phyloP scores from a whole-genome alignment of 2,329 filamentous ascomycete genomes.

The Conoideocrella luteorostrata region DNA sequence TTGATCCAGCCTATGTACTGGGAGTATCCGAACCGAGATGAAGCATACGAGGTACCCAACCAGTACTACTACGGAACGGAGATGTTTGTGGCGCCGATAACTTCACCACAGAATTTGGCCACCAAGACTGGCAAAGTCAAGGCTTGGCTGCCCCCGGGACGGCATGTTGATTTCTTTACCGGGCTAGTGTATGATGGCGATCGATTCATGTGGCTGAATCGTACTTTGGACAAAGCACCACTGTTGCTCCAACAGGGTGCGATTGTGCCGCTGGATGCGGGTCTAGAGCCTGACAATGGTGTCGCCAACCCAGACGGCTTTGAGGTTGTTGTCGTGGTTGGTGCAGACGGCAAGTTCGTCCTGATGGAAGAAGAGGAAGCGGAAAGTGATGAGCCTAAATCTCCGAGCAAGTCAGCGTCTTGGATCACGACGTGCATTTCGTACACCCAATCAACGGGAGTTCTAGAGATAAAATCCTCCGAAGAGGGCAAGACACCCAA shows the following conservation, averaged over 20 bases:
- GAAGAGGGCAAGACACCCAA: background rate
- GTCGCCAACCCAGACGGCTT: constrained; percentile 38
- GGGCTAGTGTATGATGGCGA: constrained; percentile 52
- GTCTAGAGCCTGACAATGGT: constrained; percentile 37
- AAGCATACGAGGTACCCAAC: constrained; percentile 51
- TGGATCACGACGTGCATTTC: constrained; percentile 11
- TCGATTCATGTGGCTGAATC: constrained; percentile 44
- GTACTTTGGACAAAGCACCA: constrained; percentile 42
- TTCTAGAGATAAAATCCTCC: constrained; percentile 4
- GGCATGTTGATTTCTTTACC: constrained; percentile 52
- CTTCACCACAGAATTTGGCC: constrained; percentile 37
- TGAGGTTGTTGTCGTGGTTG: constrained; percentile 43
- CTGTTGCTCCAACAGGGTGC: constrained; percentile 50
- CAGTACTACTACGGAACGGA: constrained; percentile 54
- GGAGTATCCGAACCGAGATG: constrained; percentile 43
- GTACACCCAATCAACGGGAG: constrained; percentile 9
- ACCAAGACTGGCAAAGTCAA: constrained; percentile 42
- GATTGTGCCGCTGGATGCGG: constrained; percentile 49
- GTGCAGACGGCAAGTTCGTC: constrained; percentile 38
- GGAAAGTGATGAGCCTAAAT: constrained; percentile 1
- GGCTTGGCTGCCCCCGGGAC: constrained; percentile 50
- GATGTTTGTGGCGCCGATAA: constrained; percentile 51
- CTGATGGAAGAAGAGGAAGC: constrained; percentile 12
- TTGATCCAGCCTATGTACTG: constrained; percentile 59
- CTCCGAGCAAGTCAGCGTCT: background rate